Percentiles rank a stretch among this genome's conserved stretches.
Evolutionary conservation across 805 yeast species (phyloP).

Genomic region (Pichia eremophila): DNA sequence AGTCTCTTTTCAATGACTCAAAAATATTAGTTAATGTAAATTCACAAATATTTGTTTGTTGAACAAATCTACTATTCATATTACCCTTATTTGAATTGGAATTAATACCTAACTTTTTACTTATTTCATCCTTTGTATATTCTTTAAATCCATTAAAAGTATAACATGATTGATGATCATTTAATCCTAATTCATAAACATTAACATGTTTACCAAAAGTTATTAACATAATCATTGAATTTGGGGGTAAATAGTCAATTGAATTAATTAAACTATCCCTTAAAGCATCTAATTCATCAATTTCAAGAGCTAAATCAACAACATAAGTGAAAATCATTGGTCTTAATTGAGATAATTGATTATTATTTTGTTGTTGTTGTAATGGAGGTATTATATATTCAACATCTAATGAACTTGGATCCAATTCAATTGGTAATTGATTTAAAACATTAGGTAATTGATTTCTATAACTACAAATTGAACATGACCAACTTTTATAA

Average conservation of each 20-base stretch:
- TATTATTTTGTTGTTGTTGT: not conserved
- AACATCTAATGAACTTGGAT: conserved; percentile 36
- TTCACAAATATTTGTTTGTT: conserved; percentile 40
- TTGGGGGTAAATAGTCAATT: conserved; percentile 38
- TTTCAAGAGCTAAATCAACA: conserved; percentile 47
- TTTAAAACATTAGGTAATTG: conserved; percentile 22
- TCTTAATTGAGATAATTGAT: conserved; percentile 15
- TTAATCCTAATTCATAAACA: conserved; percentile 41
- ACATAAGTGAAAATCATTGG: conserved; percentile 43
- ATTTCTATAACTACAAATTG: conserved; percentile 44
- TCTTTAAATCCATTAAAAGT: conserved; percentile 50
- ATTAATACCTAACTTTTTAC: conserved; percentile 34
- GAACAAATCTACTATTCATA: conserved; percentile 33
- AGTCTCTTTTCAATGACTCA: conserved; percentile 39
- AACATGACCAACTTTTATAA: conserved; percentile 42
- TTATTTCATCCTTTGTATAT: conserved; percentile 39
- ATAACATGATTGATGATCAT: conserved; percentile 27
- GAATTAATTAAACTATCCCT: conserved; percentile 40
- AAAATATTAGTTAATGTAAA: conserved; percentile 40
- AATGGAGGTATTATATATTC: conserved; percentile 35
- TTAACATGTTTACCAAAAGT: conserved; percentile 53
- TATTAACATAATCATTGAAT: conserved; percentile 47
- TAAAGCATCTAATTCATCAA: conserved; percentile 37
- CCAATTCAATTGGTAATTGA: conserved; percentile 29
- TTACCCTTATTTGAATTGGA: not conserved